A percentile compares a stretch with the other conserved stretches of the same genome.
phyloP scores from a whole-genome alignment of 2,329 filamentous ascomycete species.

The Neopestalotiopsis rosae region DNA sequence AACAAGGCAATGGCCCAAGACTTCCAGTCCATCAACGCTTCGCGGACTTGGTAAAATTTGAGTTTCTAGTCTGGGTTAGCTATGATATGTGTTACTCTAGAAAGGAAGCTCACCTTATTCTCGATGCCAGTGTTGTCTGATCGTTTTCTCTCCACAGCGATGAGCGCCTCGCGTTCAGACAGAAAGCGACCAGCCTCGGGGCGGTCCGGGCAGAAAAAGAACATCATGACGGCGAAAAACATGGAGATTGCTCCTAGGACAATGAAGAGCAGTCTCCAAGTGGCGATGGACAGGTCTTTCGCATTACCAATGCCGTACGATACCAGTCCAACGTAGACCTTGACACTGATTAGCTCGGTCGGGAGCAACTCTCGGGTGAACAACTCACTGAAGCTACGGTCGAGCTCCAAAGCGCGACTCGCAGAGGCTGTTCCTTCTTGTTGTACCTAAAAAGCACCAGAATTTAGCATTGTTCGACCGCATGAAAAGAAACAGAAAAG shows the following conservation, averaged over 20 bases:
- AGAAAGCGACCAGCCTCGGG: background rate
- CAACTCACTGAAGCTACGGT: slow-evolving; percentile 40
- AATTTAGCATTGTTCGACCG: slow-evolving; percentile 13
- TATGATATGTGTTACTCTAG: background rate
- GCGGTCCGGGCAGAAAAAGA: background rate
- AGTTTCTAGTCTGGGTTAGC: background rate
- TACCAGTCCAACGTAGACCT: slow-evolving; percentile 34
- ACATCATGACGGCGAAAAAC: background rate
- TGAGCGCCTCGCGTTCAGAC: background rate
- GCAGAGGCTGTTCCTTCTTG: slow-evolving; percentile 30
- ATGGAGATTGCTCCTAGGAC: background rate
- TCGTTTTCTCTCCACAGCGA: background rate
- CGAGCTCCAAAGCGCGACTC: slow-evolving; percentile 32
- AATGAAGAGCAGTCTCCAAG: slow-evolving; percentile 7
- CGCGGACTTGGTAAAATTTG: slow-evolving; percentile 4
- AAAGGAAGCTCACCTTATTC: background rate
- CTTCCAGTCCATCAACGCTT: slow-evolving; percentile 6
- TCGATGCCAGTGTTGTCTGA: background rate
- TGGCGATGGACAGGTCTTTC: background rate
- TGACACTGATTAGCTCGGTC: slow-evolving; percentile 33
- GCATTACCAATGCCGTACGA: slow-evolving; percentile 2
- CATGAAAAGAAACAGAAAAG: no score
- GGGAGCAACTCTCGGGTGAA: slow-evolving; percentile 38
- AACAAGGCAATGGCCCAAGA: background rate
- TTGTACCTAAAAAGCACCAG: slow-evolving; percentile 27